Evolutionary conservation across 2,329 filamentous ascomycete genomes (phyloP).

Genomic region (Talaromyces sp.): DNA sequence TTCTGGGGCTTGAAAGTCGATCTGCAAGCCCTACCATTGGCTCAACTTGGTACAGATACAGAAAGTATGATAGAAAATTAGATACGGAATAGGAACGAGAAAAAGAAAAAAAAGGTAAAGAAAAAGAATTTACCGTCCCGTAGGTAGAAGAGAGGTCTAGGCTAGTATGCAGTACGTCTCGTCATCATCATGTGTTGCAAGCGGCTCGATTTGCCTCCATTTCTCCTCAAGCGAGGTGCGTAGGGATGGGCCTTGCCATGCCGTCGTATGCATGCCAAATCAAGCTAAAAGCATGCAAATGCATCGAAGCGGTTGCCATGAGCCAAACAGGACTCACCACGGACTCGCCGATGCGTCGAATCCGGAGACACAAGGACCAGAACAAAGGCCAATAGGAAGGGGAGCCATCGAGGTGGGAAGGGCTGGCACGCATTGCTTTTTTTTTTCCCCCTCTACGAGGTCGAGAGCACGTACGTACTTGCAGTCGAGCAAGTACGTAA

Average conservation of each 20-base stretch:
- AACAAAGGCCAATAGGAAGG: slow-evolving; percentile 10
- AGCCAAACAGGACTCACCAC: slow-evolving; percentile 9
- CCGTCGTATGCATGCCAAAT: not conserved
- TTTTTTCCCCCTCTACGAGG: no score
- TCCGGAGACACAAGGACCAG: slow-evolving; percentile 2
- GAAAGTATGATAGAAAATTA: not conserved
- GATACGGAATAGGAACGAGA: not conserved
- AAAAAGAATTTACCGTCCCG: not conserved
- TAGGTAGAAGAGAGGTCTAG: not conserved
- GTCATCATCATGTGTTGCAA: slow-evolving; percentile 4
- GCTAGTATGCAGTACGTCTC: not conserved
- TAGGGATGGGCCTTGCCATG: not conserved
- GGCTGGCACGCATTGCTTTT: slow-evolving; percentile 6
- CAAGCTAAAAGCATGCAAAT: slow-evolving; percentile 1
- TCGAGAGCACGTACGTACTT: no score
- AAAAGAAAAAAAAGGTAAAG: not conserved
- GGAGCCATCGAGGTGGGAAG: slow-evolving; percentile 12
- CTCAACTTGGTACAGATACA: not conserved
- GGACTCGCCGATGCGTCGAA: slow-evolving; percentile 12
- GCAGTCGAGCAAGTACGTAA: not conserved
- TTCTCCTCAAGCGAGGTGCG: slow-evolving; percentile 6
- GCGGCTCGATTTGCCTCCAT: slow-evolving; percentile 9
- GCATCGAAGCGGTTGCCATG: slow-evolving; percentile 6
- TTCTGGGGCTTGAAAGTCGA: slow-evolving; percentile 10
- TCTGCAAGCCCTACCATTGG: slow-evolving; percentile 4